These are phyloP conservation scores for Fennellomyces sp. DNA, from an alignment of 371 early-diverging fungal species.

Conservation along the genomic window DNA sequence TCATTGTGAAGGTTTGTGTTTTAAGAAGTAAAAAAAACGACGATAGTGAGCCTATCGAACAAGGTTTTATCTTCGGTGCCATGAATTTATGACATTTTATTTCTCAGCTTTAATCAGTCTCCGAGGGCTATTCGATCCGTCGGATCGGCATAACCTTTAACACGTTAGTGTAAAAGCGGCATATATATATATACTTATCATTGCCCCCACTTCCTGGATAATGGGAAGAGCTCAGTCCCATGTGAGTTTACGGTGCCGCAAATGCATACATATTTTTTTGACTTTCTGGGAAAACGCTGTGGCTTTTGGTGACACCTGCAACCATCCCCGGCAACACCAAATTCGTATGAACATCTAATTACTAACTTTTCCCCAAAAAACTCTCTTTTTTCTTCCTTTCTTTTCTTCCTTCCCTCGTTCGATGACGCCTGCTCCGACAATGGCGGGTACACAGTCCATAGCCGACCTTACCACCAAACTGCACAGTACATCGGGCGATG, in stretches of 20 bases:
- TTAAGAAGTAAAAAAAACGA: no score
- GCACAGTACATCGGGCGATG: conserved; percentile 41
- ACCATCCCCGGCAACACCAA: not conserved
- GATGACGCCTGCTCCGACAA: conserved; percentile 7
- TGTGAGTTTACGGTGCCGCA: not conserved
- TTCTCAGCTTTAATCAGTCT: not conserved
- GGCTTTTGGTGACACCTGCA: not conserved
- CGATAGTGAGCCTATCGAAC: no score
- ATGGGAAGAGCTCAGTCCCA: not conserved
- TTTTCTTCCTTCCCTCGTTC: conserved; percentile 14
- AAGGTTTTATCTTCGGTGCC: not conserved
- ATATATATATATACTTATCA: no score
- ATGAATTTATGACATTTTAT: not conserved
- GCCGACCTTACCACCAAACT: conserved; percentile 42
- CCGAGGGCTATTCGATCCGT: not conserved
- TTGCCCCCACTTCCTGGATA: no score
- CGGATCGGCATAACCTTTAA: not conserved
- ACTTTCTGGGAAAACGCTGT: not conserved
- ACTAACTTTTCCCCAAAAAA: not conserved
- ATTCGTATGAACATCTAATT: not conserved
- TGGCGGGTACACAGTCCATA: conserved; percentile 26
- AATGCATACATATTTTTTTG: no score
- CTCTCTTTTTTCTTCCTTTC: conserved; percentile 1
- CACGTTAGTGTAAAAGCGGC: not conserved
- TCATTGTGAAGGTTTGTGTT: not conserved